Conservation (phyloP, 345 rosid species). For the Crucihimalaya himalaica region DNA sequence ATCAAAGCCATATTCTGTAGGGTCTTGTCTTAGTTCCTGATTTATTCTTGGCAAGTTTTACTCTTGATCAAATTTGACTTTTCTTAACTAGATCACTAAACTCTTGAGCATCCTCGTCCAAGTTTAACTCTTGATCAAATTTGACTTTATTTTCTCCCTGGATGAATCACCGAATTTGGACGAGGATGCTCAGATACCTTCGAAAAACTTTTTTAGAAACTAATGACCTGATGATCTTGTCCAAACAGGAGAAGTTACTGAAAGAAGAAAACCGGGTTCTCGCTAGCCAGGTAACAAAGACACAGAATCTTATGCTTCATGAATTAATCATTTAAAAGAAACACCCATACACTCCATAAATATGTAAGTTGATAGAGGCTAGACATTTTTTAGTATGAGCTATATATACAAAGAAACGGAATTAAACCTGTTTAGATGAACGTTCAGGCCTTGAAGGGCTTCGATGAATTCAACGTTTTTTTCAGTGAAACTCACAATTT, state of each 20-base stretch:
- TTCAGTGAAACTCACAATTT: too few relatives aligned
- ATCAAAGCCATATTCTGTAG: not conserved
- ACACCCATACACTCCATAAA: not conserved
- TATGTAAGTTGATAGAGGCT: not conserved
- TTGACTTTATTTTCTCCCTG: not conserved
- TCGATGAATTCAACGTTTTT: too few relatives aligned
- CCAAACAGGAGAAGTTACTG: slow-evolving; percentile 30
- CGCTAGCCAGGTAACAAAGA: slow-evolving; percentile 16
- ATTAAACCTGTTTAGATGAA: too few relatives aligned
- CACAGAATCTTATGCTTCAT: not conserved
- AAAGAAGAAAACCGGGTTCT: slow-evolving; percentile 32
- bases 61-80: not conserved
- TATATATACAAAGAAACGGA: too few relatives aligned
- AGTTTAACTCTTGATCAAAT: not conserved
- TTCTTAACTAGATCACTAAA: too few relatives aligned
- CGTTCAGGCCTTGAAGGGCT: too few relatives aligned
- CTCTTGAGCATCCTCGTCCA: too few relatives aligned
- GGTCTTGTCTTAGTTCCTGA: not conserved
- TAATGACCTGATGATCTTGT: slow-evolving; percentile 11
- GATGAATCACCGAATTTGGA: not conserved
- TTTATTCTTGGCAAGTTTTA: not conserved
- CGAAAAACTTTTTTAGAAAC: not conserved
- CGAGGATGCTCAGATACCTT: not conserved
- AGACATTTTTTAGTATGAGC: not conserved
- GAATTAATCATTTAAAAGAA: not conserved